Base-by-base conservation (phyloP, 1,139 yeast genomes). In the Komagataea norvegica region DNA sequence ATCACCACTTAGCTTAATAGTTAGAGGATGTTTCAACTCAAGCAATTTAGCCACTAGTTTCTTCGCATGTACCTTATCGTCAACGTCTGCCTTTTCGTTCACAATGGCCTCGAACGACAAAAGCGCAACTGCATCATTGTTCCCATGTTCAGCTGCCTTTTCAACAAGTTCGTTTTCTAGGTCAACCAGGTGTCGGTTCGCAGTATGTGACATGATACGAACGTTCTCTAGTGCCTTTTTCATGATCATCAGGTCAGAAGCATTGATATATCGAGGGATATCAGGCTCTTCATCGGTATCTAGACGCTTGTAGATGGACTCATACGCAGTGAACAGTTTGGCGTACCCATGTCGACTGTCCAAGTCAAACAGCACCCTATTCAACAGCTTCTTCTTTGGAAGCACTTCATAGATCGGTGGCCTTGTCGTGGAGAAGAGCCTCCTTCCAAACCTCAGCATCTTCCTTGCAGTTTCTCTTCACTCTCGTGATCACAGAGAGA, bases 111-210 rank as follows among this genome's bases (percentile, higher is more conserved):
- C 83, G 62, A 70, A 87, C 28, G 87, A 75, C 17, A 88, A 60
- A 13, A 85, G 64, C 1, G 91, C 67, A 20, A 88, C 76, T 1
- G 96, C 95, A 58, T 87, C 87, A 45, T 78, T 74, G 52, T 83
- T 75, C 1, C 96, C 96, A 51, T 77, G 52, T 52, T 85, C 94
- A 0, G 95, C 95, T 8, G 95, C 88, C 41, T 73, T 73, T 48
- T 86, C 94, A 9, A 87, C 72, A 30, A 87, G 59, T 46, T 76
- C 80, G 46, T 79, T 74, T 54, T 87, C 95, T 20, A 87, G 60
- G 8, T 62, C 72, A 3, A 81, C 64, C 32, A 82, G 57, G 49
- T 77, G 62, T 38, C 56, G 69, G 49, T 82, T 77, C 14, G 74
- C 67, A 2, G 79, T 64, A 44, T 77, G 77, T 1, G 91, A 76